phyloP scores from a whole-genome alignment of 345 rosid genomes.

The Laguncularia racemosa region DNA sequence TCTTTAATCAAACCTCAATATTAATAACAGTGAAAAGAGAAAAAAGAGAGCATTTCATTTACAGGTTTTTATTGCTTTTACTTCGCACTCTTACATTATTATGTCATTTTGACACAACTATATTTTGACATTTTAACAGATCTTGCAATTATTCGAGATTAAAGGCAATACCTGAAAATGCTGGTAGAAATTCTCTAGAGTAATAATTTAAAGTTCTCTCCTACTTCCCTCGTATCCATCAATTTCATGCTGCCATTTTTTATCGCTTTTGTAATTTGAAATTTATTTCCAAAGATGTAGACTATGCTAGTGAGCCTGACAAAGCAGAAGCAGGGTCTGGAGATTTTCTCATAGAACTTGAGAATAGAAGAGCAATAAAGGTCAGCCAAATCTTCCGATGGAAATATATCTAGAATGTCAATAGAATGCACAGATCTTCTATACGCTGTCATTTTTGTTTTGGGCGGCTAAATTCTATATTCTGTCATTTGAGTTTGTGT shows the following conservation, averaged over 20 bases:
- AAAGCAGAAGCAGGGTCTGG: constrained; percentile 50
- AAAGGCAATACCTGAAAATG: not conserved
- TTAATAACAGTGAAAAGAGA: too few species aligned
- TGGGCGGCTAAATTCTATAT: too few species aligned
- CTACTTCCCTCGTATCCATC: not conserved
- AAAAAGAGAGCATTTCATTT: not conserved
- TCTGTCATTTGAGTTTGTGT: too few species aligned
- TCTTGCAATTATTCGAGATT: constrained; percentile 2
- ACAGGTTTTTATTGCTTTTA: constrained; percentile 1
- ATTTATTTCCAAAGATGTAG: constrained; percentile 22
- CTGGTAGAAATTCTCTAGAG: constrained; percentile 1
- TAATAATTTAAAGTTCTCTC: not conserved
- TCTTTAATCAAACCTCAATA: too few species aligned
- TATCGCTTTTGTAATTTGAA: not conserved
- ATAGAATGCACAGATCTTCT: too few species aligned
- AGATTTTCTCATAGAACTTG: constrained; percentile 52
- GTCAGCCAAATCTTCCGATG: constrained; percentile 22
- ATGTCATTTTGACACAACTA: not conserved
- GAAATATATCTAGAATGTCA: too few species aligned
- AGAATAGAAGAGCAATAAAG: constrained; percentile 68
- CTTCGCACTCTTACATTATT: not conserved
- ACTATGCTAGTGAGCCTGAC: constrained; percentile 16
- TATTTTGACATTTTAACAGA: not conserved
- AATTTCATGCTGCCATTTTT: not conserved
- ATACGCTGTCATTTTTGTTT: too few species aligned